phyloP scores from a whole-genome alignment of 2,329 filamentous ascomycete genomes.

The Ophioceras dolichostomum region DNA sequence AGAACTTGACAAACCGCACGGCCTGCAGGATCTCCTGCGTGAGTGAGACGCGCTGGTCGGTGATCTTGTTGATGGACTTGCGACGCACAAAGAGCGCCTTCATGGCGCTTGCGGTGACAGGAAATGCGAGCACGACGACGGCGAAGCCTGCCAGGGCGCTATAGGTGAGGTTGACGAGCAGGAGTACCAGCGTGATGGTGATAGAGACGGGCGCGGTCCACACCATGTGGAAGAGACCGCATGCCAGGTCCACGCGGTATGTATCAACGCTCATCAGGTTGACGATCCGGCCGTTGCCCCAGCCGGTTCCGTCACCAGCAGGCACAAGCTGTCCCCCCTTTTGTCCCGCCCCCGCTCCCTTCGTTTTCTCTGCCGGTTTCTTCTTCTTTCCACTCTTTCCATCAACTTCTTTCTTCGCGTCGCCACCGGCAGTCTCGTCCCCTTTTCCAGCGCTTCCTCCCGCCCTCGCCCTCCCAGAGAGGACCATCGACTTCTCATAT shows the following conservation, averaged over 20 bases:
- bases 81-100: constrained; percentile 64
- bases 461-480: constrained; percentile 79
- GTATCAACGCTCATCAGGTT: constrained; percentile 95
- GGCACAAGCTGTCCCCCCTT: constrained; percentile 29
- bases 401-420: constrained; percentile 27
- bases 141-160: constrained; percentile 82
- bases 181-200: constrained; percentile 64
- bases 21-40: constrained; percentile 88
- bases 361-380: not conserved
- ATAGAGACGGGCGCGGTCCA: constrained; percentile 80
- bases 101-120: constrained; percentile 66
- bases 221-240: constrained; percentile 77
- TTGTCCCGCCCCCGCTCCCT: constrained; percentile 16
- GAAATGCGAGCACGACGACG: constrained; percentile 66
- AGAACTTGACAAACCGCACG: constrained; percentile 92
- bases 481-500: constrained; percentile 83
- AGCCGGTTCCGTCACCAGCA: constrained; percentile 63
- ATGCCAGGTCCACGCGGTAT: constrained; percentile 81
- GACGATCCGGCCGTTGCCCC: constrained; percentile 85
- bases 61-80: constrained; percentile 79
- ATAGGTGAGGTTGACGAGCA: constrained; percentile 80
- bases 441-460: constrained; percentile 43
- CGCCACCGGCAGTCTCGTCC: constrained; percentile 32
- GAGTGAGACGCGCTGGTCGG: constrained; percentile 79
- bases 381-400: constrained; percentile 25